Percentiles rank a stretch among this genome's conserved stretches.
Evolutionary conservation across 2,329 filamentous ascomycete genomes (phyloP).

Genomic region (Talaromyces funiculosus): DNA sequence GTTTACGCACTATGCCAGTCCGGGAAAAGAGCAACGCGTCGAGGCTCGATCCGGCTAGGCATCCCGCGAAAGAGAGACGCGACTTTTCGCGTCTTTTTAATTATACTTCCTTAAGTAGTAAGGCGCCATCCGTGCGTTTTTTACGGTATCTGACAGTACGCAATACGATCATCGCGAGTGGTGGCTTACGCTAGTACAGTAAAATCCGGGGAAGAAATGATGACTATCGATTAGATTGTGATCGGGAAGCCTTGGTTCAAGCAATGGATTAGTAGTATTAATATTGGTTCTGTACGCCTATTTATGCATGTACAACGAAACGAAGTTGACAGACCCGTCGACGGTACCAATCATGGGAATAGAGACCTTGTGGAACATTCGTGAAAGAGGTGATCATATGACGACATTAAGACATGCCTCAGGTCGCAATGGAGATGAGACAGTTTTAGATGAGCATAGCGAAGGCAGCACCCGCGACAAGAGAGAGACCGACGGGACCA

Average conservation of each 20-base stretch:
- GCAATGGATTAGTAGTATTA: background rate
- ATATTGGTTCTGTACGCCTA: constrained; percentile 6
- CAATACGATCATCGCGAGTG: background rate
- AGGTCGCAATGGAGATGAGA: background rate
- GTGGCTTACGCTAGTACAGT: background rate
- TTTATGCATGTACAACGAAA: constrained; percentile 10
- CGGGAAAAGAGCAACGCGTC: background rate
- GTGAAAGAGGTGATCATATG: background rate
- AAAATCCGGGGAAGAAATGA: background rate
- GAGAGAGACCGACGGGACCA: constrained; percentile 30
- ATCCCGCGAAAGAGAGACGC: background rate
- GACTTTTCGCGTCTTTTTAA: background rate
- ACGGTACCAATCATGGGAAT: background rate
- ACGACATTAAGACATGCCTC: background rate
- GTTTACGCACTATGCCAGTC: background rate
- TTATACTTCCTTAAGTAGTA: background rate
- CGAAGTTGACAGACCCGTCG: background rate
- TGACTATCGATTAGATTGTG: constrained; percentile 1
- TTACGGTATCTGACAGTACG: background rate
- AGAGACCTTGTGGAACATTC: background rate
- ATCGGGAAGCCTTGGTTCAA: background rate
- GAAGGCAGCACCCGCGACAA: constrained; percentile 40
- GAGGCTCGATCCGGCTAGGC: background rate
- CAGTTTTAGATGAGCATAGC: constrained; percentile 37
- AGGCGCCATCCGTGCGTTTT: background rate